Evolutionary conservation across 257 asterid genomes (phyloP), one percentile per base, ranked within the genome.

Genomic region (Hygrophila difformis): DNA sequence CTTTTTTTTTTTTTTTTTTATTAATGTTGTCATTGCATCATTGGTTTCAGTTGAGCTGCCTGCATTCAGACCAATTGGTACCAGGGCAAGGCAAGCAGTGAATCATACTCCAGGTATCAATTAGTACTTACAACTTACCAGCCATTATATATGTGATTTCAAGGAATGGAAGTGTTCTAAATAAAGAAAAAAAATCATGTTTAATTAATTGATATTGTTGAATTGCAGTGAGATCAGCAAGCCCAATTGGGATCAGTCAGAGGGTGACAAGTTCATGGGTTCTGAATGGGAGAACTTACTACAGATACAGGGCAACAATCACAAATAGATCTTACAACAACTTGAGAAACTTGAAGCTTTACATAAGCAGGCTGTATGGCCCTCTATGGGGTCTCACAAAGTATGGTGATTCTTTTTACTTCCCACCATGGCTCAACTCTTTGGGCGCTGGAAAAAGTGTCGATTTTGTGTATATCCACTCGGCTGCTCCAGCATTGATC

Each of bases 311-410:
- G 0, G 57, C 83, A 19, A 71, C 66, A 24, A 53, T 91, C 17
- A 82, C 84, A 53, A 91, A 91, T 76, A 77, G 70, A 17, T 86
- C 99, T 10, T 55, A 73, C n/a, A 80, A 80, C 78, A 86, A 75
- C 24, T 55, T 91, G 57, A 74, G 68, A 76, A 79, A 70, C 47
- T 60, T 91, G 66, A 82, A 82, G 68, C 60, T 91, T 37, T 65
- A 73, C 15, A 68, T 91, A 52, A 45, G 77, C 26, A 67, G 74
- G 66, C 92, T 91, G 49, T 82, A 76, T 13, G 99, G 99, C 23
- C 99, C 99, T 55, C 47, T 86, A 3, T 86, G 99, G 99, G 99
- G 99, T 43, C 93, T 91, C 2, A 74, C 75, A 24, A 82, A 78
- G 54, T 59, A 70, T 3, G 93, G 93, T 4, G 56, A 72, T 55